These are phyloP conservation scores for Verticillium dahliae DNA, from an alignment of 2,329 filamentous ascomycete species.

Conservation along the genomic window DNA sequence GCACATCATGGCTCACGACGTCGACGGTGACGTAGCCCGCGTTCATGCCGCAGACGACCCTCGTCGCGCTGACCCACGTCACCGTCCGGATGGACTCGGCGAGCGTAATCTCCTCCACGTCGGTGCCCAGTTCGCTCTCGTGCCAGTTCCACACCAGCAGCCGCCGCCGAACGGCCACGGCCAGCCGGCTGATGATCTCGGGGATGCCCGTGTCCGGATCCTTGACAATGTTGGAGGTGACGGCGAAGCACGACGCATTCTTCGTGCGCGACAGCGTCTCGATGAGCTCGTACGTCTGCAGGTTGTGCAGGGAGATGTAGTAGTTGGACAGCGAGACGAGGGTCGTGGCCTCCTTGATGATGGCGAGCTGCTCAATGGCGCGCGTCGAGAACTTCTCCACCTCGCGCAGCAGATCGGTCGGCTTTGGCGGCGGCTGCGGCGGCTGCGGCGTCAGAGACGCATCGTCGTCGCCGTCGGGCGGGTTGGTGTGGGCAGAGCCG, in stretches of 20 bases:
- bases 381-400: constrained; percentile 89
- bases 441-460: constrained; percentile 5
- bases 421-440: constrained; percentile 30
- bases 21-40: constrained; percentile 87
- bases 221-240: constrained; percentile 92
- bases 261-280: constrained; percentile 77
- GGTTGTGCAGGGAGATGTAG: constrained; percentile 82
- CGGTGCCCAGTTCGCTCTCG: constrained; percentile 76
- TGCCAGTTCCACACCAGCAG: constrained; percentile 93
- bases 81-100: constrained; percentile 80
- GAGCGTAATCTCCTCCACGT: constrained; percentile 70
- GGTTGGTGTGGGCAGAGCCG: constrained; percentile 22
- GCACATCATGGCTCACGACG: constrained; percentile 64
- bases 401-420: constrained; percentile 82
- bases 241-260: constrained; percentile 83
- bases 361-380: constrained; percentile 86
- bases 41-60: constrained; percentile 83
- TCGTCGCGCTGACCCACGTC: constrained; percentile 85
- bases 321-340: constrained; percentile 88
- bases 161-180: constrained; percentile 87
- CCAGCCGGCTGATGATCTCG: constrained; percentile 84
- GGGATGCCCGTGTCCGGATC: constrained; percentile 82
- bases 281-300: constrained; percentile 75
- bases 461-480: constrained; percentile 15
- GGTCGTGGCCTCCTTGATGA: constrained; percentile 90